Evolutionary conservation across 257 asterid genomes (phyloP).

Genomic region (Petunia secreta): DNA sequence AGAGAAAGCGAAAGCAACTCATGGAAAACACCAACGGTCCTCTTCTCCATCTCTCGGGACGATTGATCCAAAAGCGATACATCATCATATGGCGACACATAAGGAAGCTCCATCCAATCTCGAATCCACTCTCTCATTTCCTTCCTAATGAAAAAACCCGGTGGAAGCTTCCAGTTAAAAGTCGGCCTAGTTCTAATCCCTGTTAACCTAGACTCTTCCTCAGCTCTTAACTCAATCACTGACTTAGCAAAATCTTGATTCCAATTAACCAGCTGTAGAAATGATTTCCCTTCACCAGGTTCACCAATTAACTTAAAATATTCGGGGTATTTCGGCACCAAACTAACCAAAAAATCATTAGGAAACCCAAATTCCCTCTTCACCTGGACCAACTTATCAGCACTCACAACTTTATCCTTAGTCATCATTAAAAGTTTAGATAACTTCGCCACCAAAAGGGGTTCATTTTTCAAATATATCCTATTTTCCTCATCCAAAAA

Average conservation of each 20-base stretch:
- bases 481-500: constrained; percentile 65
- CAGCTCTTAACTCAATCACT: constrained; percentile 70
- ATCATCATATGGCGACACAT: constrained; percentile 81
- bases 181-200: constrained; percentile 73
- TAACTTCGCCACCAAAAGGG: constrained; percentile 59
- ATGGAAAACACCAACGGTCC: constrained; percentile 84
- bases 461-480: constrained; percentile 57
- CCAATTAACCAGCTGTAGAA: constrained; percentile 62
- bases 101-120: constrained; percentile 93
- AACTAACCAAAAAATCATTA: constrained; percentile 66
- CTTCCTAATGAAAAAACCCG: constrained; percentile 72
- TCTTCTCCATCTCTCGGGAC: constrained; percentile 87
- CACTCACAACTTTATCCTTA: constrained; percentile 59
- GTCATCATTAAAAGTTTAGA: constrained; percentile 91
- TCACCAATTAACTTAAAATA: constrained; percentile 60
- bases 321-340: constrained; percentile 72
- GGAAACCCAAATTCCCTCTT: constrained; percentile 96
- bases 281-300: constrained; percentile 74
- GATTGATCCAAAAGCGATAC: constrained; percentile 59
- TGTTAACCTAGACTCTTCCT: constrained; percentile 69
- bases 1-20: constrained; percentile 81
- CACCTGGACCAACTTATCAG: constrained; percentile 73
- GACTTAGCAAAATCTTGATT: constrained; percentile 62
- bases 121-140: constrained; percentile 95
- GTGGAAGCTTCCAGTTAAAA: constrained; percentile 78